phyloP scores from a whole-genome alignment of 2,329 filamentous ascomycete genomes.

The Exophiala sp. region DNA sequence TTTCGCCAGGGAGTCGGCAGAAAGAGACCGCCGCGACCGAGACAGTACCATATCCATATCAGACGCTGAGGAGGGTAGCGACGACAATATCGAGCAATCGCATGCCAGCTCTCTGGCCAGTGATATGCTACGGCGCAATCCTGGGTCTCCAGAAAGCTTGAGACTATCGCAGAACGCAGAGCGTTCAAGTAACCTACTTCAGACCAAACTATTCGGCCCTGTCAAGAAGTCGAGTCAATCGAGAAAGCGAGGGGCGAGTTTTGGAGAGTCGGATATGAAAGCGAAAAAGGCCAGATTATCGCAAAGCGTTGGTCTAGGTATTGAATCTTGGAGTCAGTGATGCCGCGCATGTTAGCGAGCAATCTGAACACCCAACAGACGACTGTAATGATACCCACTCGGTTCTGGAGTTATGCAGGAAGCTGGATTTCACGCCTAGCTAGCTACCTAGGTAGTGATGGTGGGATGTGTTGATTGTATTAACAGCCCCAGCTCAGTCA shows the following conservation, averaged over 20 bases:
- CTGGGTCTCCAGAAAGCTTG: slow-evolving; percentile 37
- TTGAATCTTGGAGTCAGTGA: slow-evolving; percentile 39
- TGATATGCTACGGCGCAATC: slow-evolving; percentile 61
- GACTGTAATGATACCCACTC: slow-evolving; percentile 23
- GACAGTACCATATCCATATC: slow-evolving; percentile 79
- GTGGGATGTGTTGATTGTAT: slow-evolving; percentile 23
- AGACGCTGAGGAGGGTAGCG: slow-evolving; percentile 50
- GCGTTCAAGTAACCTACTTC: slow-evolving; percentile 46
- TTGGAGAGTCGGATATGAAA: slow-evolving; percentile 33
- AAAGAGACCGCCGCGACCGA: slow-evolving; percentile 57
- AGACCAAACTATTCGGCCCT: slow-evolving; percentile 58
- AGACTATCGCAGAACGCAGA: slow-evolving; percentile 36
- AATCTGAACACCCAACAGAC: slow-evolving; percentile 12
- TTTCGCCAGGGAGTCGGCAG: slow-evolving; percentile 31
- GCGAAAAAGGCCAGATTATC: slow-evolving; percentile 49
- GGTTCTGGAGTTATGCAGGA: slow-evolving; percentile 10
- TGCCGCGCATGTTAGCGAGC: background rate
- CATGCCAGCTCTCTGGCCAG: slow-evolving; percentile 73
- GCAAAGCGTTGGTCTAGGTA: slow-evolving; percentile 52
- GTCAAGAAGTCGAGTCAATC: slow-evolving; percentile 50
- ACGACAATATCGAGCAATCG: slow-evolving; percentile 64
- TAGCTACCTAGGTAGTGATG: too few relatives aligned
- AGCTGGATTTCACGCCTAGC: background rate
- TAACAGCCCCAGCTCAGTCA: slow-evolving; percentile 28
- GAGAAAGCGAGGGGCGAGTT: slow-evolving; percentile 40